Evolutionary conservation across 163 green algal genomes (phyloP), one percentile per base, ranked within the genome.

Genomic region (Smithsoniella earleae): DNA sequence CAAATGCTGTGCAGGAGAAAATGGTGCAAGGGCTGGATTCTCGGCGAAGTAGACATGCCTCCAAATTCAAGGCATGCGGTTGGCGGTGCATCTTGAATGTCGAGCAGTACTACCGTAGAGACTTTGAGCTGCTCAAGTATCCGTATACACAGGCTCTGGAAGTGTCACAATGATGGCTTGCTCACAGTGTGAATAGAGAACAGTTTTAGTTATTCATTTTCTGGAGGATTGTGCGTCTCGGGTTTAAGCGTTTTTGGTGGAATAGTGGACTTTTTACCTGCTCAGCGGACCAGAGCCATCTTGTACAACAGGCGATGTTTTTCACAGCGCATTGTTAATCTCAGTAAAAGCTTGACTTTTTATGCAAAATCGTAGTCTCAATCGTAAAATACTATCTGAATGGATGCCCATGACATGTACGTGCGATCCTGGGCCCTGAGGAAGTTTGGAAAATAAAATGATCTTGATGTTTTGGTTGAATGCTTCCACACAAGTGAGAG

Each of bases 101-200:
- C 25, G 25, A 64, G 49, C 25, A 64, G 25, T 64, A 64, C 8
- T 64, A 64, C 8, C 49, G 49, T 4, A 64, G 33, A 27, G 49
- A 64, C 49, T 64, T 64, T 8, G 25, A 64, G 5, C 49, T 64
- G 49, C 49, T 64, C 25, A 25, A 64, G 49, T 64, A 64, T 27
- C 49, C 49, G n/a, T n/a, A n/a, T n/a, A n/a, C 4, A 10, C 8
- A 25, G 49, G 49, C 49, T 36, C 31, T 27, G 33, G 31, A 25
- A 25, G 25, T 25, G 49, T 8, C 25, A 25, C 49, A 5, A 64
- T 4, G 4, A 8, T 16, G 16, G 18, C 16, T 18, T 16, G 16
- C 43, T 18, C 49, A 64, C 4, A 64, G 5, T 27, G 33, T 27
- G 33, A 27, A 25, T 64, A 18, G 18, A 18, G 18, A 18, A 18